phyloP scores from a whole-genome alignment of 371 early-diverging fungal genomes.

The Gilbertella persicaria region DNA sequence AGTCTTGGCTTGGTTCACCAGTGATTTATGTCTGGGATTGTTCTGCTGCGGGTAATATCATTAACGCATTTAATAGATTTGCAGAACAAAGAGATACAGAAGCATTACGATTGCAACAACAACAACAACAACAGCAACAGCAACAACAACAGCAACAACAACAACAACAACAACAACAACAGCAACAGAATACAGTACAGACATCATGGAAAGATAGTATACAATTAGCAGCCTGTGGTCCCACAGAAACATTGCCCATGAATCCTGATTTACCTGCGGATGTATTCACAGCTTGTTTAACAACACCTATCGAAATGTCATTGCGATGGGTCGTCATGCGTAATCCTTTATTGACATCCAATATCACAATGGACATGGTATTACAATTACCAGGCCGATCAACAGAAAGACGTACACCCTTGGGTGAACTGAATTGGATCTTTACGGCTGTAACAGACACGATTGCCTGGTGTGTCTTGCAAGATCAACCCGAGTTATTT shows the following conservation, averaged over 20 bases:
- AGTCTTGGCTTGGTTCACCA: slow-evolving; percentile 94
- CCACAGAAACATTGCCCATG: slow-evolving; percentile 87
- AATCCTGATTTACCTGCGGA: slow-evolving; percentile 96
- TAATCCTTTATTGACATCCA: slow-evolving; percentile 73
- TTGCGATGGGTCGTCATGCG: slow-evolving; percentile 90
- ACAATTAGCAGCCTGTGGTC: slow-evolving; percentile 91
- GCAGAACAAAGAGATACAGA: slow-evolving; percentile 86
- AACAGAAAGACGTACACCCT: slow-evolving; percentile 89
- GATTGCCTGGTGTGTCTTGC: slow-evolving; percentile 96
- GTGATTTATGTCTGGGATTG: slow-evolving; percentile 97
- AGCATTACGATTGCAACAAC: slow-evolving; percentile 37
- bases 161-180: slow-evolving; percentile 52
- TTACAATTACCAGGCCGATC: slow-evolving; percentile 87
- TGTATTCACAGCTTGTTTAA: slow-evolving; percentile 93
- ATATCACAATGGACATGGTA: slow-evolving; percentile 85
- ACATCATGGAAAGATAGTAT: slow-evolving; percentile 83
- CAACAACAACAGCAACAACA: slow-evolving; percentile 26
- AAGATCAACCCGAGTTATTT: slow-evolving; percentile 82
- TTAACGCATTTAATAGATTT: slow-evolving; percentile 86
- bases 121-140: slow-evolving; percentile 33
- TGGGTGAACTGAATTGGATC: slow-evolving; percentile 98
- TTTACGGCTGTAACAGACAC: slow-evolving; percentile 98
- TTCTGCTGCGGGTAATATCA: slow-evolving; percentile 89
- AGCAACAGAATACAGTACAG: slow-evolving; percentile 25
- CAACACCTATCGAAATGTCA: slow-evolving; percentile 95